A percentile compares a stretch with the other conserved stretches of the same genome.
Evolutionary conservation across 73 alveolate species (phyloP).

Genomic region (Breviolum minutum): DNA sequence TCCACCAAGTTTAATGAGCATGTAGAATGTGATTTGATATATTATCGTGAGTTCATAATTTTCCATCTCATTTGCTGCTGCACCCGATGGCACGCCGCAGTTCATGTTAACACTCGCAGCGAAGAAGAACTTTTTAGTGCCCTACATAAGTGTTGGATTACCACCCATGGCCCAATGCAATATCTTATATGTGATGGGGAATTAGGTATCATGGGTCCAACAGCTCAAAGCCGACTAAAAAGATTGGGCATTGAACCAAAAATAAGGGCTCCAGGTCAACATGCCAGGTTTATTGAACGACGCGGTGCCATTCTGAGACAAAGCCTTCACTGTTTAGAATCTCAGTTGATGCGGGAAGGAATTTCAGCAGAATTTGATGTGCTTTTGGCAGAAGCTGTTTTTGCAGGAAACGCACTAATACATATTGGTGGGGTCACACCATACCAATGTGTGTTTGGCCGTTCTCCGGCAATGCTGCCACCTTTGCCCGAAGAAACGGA

Average conservation of each 20-base stretch:
- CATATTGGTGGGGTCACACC: slow-evolving; percentile 15
- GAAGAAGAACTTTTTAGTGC: neutral
- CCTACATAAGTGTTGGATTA: neutral
- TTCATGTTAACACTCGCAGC: neutral
- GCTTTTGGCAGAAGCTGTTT: slow-evolving; percentile 12
- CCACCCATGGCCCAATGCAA: slow-evolving; percentile 36
- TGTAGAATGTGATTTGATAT: slow-evolving; percentile 16
- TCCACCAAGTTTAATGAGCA: slow-evolving; percentile 6
- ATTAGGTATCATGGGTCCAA: neutral
- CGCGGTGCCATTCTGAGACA: neutral
- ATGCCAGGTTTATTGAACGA: slow-evolving; percentile 35
- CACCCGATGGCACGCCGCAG: slow-evolving; percentile 59
- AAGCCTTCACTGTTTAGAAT: neutral
- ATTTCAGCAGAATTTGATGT: neutral
- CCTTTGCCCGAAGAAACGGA: neutral
- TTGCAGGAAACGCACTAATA: slow-evolving; percentile 8
- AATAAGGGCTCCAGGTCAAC: slow-evolving; percentile 16
- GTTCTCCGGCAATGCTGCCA: slow-evolving; percentile 55
- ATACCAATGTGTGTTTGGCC: slow-evolving; percentile 7
- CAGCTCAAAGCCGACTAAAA: neutral
- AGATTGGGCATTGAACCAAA: neutral
- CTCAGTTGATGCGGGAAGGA: neutral
- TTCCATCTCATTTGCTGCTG: slow-evolving; percentile 21
- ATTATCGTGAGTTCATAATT: neutral
- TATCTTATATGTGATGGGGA: neutral